Evolutionary conservation across 257 asterid genomes (phyloP).

Genomic region (Ajuga chamaepitys): DNA sequence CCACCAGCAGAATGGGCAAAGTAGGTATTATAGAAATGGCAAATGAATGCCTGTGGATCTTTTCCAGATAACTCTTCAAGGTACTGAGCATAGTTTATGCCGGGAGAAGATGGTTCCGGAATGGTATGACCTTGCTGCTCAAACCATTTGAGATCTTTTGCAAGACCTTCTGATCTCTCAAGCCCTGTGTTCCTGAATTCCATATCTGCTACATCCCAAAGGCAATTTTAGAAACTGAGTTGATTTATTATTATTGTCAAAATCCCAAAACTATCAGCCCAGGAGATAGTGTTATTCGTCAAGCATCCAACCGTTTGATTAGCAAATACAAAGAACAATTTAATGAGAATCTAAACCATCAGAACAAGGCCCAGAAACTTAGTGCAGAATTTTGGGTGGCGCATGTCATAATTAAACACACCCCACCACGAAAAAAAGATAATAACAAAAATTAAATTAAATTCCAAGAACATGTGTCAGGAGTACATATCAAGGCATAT

Average conservation of each 20-base stretch:
- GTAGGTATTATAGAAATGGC: conserved; percentile 92
- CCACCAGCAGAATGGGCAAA: conserved; percentile 99
- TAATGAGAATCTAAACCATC: not conserved
- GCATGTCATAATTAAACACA: no score
- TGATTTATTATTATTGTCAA: not conserved
- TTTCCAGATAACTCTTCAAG: conserved; percentile 65
- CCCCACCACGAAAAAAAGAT: not conserved
- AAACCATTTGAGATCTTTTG: conserved; percentile 88
- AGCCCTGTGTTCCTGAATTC: conserved; percentile 87
- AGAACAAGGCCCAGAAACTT: no score
- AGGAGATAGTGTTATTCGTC: not conserved
- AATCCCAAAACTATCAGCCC: not conserved
- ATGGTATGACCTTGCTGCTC: conserved; percentile 63
- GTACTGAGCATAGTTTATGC: conserved; percentile 49
- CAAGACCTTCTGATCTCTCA: conserved; percentile 70
- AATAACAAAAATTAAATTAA: not conserved
- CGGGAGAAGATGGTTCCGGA: conserved; percentile 83
- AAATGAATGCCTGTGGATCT: conserved; percentile 83
- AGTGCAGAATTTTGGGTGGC: no score
- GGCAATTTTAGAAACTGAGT: not conserved
- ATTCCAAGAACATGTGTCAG: not conserved
- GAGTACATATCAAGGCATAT: not conserved
- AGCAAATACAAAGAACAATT: not conserved
- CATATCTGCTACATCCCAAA: conserved; percentile 47
- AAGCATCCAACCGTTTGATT: not conserved